These are phyloP conservation scores for Hemileccinum impolitum DNA, from an alignment of 768 basidiomycete genomes.

Conservation along the genomic window DNA sequence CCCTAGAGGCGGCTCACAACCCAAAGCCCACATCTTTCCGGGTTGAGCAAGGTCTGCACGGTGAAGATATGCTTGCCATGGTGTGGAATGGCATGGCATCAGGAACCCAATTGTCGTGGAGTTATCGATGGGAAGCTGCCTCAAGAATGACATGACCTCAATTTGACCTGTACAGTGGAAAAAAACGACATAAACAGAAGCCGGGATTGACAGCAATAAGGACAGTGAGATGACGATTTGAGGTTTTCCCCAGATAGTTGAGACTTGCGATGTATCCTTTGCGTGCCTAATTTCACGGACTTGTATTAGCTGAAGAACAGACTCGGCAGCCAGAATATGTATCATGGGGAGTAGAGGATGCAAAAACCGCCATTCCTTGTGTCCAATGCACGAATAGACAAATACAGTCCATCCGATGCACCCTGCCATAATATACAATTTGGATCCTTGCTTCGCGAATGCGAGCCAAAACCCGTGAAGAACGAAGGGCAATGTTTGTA, in stretches of 20 bases:
- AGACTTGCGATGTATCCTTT: not conserved
- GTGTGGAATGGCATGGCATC: conserved; percentile 97
- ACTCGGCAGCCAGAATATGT: conserved; percentile 73
- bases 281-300: not conserved
- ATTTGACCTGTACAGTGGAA: conserved; percentile 83
- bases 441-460: conserved; percentile 18
- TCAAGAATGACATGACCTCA: conserved; percentile 66
- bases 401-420: conserved; percentile 56
- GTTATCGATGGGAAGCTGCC: conserved; percentile 46
- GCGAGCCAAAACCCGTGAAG: conserved; percentile 54
- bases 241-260: conserved; percentile 14
- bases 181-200: conserved; percentile 64
- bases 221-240: conserved; percentile 35
- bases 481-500: conserved; percentile 69
- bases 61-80: conserved; percentile 88
- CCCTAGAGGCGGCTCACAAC: conserved; percentile 91
- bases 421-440: conserved; percentile 45
- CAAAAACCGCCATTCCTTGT: conserved; percentile 98
- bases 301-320: conserved; percentile 51
- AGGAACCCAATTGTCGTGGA: conserved; percentile 70
- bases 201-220: conserved; percentile 54
- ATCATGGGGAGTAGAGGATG: conserved; percentile 87
- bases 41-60: conserved; percentile 51
- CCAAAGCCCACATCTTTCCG: conserved; percentile 74
- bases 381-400: conserved; percentile 77